Evolutionary conservation across 2,329 filamentous ascomycete genomes (phyloP).

Genomic region (Colletotrichum tamarilloi): DNA sequence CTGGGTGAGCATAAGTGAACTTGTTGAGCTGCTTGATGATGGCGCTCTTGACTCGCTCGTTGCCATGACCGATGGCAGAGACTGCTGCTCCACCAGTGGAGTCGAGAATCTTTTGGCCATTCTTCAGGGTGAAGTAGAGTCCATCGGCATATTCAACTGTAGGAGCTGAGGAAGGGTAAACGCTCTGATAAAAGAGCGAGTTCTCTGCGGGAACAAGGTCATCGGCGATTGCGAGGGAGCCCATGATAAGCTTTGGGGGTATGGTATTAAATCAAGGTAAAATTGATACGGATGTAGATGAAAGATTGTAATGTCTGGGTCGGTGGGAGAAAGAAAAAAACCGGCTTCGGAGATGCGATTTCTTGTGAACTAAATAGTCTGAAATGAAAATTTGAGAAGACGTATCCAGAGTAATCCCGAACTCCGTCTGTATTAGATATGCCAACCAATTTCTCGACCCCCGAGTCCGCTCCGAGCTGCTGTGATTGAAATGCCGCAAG

Average conservation of each 20-base stretch:
- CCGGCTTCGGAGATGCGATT: not conserved
- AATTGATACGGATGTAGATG: not conserved
- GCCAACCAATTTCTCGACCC: not conserved
- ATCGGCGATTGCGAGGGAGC: not conserved
- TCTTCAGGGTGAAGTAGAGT: not conserved
- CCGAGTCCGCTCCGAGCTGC: not conserved
- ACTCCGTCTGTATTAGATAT: not conserved
- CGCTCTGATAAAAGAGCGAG: not conserved
- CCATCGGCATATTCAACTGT: not conserved
- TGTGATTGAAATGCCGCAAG: not conserved
- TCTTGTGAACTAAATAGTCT: not conserved
- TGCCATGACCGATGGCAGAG: not conserved
- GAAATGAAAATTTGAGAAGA: not conserved
- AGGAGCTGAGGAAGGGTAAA: not conserved
- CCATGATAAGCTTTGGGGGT: not conserved
- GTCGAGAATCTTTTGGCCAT: not conserved
- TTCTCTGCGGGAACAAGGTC: not conserved
- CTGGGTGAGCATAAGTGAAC: not conserved
- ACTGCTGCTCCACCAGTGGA: not conserved
- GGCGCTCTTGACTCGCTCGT: not conserved
- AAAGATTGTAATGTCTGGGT: not conserved
- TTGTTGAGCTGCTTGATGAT: not conserved
- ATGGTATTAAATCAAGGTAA: not conserved
- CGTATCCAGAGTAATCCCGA: not conserved
- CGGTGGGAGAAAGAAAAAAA: not conserved